Percentiles rank a stretch among this genome's conserved stretches.
phyloP scores from a whole-genome alignment of 192 early-diverging fungal genomes.

The Gaertneriomyces semiglobifer region DNA sequence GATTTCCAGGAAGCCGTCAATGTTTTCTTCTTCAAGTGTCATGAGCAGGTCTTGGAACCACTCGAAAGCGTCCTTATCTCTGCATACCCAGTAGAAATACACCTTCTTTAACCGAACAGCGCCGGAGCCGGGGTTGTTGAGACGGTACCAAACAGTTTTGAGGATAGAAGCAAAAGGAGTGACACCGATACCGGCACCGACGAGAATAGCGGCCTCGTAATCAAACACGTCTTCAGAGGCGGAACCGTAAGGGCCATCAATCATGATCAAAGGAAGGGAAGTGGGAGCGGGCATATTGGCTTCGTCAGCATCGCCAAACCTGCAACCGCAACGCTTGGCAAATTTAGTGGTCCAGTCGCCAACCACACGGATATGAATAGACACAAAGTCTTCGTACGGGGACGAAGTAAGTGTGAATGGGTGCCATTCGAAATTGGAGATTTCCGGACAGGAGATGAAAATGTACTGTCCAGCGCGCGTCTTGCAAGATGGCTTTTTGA shows the following conservation, averaged over 20 bases:
- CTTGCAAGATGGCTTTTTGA: constrained; percentile 60
- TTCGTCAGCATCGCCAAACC: constrained; percentile 50
- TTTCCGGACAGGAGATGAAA: constrained; percentile 70
- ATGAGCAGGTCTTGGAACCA: constrained; percentile 83
- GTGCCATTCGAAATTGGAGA: constrained; percentile 73
- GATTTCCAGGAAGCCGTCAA: constrained; percentile 72
- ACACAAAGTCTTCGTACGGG: constrained; percentile 72
- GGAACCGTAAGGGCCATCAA: constrained; percentile 77
- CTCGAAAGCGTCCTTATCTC: constrained; percentile 80
- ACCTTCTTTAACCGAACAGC: constrained; percentile 68
- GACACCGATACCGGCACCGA: constrained; percentile 81
- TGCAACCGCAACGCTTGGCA: constrained; percentile 66
- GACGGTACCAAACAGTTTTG: constrained; percentile 74
- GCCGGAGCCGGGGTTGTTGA: constrained; percentile 47
- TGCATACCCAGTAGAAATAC: constrained; percentile 83
- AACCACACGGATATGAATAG: constrained; percentile 71
- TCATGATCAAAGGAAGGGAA: constrained; percentile 65
- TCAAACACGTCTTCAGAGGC: constrained; percentile 81
- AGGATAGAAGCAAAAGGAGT: constrained; percentile 81
- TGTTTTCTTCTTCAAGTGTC: constrained; percentile 77
- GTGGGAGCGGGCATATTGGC: constrained; percentile 38
- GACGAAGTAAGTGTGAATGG: constrained; percentile 82
- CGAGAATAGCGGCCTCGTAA: constrained; percentile 71
- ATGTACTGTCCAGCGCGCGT: constrained; percentile 77
- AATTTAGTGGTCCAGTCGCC: constrained; percentile 74